Base-by-base conservation (phyloP, 129 eudicot species). In the Centrapalus pauciflorus region DNA sequence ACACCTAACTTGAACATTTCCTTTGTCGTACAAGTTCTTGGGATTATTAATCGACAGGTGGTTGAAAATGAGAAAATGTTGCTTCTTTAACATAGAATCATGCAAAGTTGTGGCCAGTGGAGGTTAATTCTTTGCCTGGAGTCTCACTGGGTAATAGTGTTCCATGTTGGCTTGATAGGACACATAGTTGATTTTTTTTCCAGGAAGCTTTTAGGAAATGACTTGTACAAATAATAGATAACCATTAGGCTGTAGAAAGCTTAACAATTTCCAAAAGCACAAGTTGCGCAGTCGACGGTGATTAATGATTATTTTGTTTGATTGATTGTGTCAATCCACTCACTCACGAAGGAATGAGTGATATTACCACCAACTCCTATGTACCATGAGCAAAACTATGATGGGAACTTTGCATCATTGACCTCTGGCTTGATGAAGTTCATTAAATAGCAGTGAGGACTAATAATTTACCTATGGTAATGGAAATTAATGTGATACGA, bases 31-130 rank as follows among this genome's bases (percentile, higher is more conserved):
- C 28, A 57, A 30, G 26, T 43, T 17, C 54, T 48, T 45, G 20
- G 17, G 23, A 26, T 35, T 34, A 24, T 50, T 10, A 0, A 33
- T 60, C 0, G 19, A 21, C 8, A 32, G 16, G 30, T 14, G 32
- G 62, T 49, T 29, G 35, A 41, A 63, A 65, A 63, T 64, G 65
- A 52, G 46, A 27, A 28, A 13, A 30, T 13, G 16, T 27, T 27
- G 37, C 14, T 35, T 45, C 24, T 45, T 45, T 23, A 45, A 45
- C 52, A 45, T 16, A 10, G 52, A 45, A 45, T 45, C 52, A 16
- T 45, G 52, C 52, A 45, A 23, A 23, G 52, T 45, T 23, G 7
- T 45, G 23, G 52, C 17, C 52, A 45, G 52, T 45, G 52, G 52
- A 45, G 52, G 17, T 16, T 45, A 8, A 45, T 5, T 45, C n/a